Conservation (phyloP, 148 eudicot genomes). For the Oxyria digyna region DNA sequence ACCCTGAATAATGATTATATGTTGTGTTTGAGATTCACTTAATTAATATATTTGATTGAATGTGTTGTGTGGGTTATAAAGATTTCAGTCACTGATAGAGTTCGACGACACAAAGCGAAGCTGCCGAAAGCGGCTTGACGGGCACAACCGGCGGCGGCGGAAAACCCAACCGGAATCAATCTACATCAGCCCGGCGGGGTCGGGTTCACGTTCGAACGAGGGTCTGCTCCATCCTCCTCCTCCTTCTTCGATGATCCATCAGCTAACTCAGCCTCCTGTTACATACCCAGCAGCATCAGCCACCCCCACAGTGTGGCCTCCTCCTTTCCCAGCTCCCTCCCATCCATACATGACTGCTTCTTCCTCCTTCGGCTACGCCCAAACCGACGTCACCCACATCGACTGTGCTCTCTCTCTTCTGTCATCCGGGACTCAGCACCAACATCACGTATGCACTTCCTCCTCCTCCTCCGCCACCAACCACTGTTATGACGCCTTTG, state of each 20-base stretch:
- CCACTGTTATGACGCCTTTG: background rate
- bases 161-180: constrained; percentile 32
- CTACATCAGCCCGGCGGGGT: constrained; percentile 19
- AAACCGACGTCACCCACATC: constrained; percentile 6
- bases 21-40: too few species aligned
- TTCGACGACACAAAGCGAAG: constrained; percentile 47
- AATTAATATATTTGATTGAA: too few species aligned
- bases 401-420: constrained; percentile 58
- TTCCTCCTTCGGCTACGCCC: background rate
- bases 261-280: background rate
- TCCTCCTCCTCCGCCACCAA: background rate
- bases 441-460: background rate
- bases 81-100: constrained; percentile 43
- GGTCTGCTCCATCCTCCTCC: background rate
- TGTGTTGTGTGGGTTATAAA: constrained; percentile 7
- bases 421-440: constrained; percentile 20
- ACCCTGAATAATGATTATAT: too few species aligned
- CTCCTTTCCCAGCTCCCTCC: background rate
- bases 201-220: background rate
- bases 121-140: constrained; percentile 48
- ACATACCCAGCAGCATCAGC: background rate
- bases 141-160: constrained; percentile 47
- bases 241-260: background rate
- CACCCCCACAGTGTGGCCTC: background rate
- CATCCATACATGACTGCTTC: background rate